phyloP scores from a whole-genome alignment of 352 stramenopile genomes.

The Globisporangium cylindrosporum region DNA sequence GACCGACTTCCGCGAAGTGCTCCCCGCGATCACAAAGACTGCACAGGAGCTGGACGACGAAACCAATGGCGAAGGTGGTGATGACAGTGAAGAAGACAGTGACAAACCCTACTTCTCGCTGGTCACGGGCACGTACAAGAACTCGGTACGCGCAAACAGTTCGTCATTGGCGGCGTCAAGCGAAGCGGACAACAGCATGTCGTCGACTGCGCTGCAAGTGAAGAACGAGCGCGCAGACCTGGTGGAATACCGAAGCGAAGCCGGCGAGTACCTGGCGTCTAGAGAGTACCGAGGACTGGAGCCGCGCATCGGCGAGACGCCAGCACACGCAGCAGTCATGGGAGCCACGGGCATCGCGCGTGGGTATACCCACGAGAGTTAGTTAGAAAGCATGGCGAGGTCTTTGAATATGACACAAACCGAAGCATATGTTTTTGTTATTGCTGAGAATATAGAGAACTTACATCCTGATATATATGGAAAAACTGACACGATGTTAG shows the following conservation, averaged over 20 bases:
- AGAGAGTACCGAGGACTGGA: conserved; percentile 81
- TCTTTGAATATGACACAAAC: neutral
- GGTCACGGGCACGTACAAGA: conserved; percentile 74
- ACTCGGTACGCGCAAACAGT: conserved; percentile 21
- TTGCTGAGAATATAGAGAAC: neutral
- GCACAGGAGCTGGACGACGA: conserved; percentile 30
- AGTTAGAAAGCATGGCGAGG: too few species aligned
- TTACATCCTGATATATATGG: neutral
- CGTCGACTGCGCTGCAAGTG: conserved; percentile 44
- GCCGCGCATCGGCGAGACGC: conserved; percentile 75
- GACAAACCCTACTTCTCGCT: conserved; percentile 86
- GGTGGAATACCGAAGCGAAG: conserved; percentile 65
- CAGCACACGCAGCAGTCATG: conserved; percentile 70
- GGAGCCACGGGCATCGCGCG: conserved; percentile 74
- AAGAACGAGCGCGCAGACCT: conserved; percentile 58
- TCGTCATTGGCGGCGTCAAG: neutral
- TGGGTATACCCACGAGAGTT: conserved; percentile 67
- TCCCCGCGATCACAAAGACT: conserved; percentile 50
- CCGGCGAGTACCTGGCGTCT: conserved; percentile 63
- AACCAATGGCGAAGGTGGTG: conserved; percentile 14
- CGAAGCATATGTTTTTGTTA: neutral
- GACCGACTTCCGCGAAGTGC: conserved; percentile 80
- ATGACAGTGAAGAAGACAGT: conserved; percentile 24
- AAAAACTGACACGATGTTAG: neutral
- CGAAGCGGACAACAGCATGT: conserved; percentile 20